Evolutionary conservation across 2,329 filamentous ascomycete species (phyloP), one percentile per base, ranked within the genome.

Genomic region (Xylaria multiplex): DNA sequence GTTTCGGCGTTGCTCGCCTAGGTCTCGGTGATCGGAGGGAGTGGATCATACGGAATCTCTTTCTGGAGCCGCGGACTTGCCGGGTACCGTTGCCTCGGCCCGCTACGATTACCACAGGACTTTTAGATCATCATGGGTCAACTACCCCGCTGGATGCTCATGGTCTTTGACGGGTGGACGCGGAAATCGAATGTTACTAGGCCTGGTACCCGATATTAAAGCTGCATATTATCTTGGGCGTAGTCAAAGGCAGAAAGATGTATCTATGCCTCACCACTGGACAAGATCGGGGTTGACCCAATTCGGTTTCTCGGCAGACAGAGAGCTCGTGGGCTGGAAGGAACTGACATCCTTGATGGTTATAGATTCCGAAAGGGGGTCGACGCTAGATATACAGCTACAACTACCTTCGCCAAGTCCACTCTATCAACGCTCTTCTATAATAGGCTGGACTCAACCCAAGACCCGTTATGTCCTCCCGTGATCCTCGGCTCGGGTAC

Each of bases 351-450:
- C 22, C 22, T 7, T 30, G 22, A 37, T 24, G n/a, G 50, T 19
- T 14, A 45, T 49, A 19, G 49, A 46, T 16, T 16, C 9, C 32
- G 24, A 52, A 27, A 32, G 43, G 35, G 32, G 49, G 11, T n/a
- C 14, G 40, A 43, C 32, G 30, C 54, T 52, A 59, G 22, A 59
- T 63, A 59, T 59, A 42, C 53, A 14, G 45, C 45, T 46, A 49
- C 53, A 30, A 35, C 42, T 4, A 27, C 40, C 24, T 43, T 14
- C 9, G 19, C 40, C 24, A 43, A 19, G 30, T 45, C 50, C 59
- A 43, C 49, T 22, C 37, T 24, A 46, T 37, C 14, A 40, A 32
- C 42, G 14, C 46, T 49, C 27, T 22, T 19, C 54, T 27, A 37
- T 32, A 22, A 30, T 35, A 40, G 19, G 43, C 30, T 22, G 24